These are phyloP conservation scores for Prunus padus DNA, from an alignment of 306 rosid genomes.

Conservation along the genomic window DNA sequence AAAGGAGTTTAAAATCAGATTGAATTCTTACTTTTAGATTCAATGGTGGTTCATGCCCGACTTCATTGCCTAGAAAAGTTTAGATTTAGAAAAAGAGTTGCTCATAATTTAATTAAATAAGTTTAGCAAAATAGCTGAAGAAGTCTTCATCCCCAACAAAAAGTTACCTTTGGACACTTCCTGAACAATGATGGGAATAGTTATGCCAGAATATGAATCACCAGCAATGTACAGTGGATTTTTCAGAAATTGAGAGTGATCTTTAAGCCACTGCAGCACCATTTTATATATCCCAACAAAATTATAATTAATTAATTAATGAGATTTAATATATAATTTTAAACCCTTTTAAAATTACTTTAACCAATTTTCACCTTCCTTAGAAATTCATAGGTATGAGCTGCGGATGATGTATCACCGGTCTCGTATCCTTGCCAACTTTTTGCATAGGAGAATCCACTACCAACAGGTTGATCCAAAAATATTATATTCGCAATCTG, in stretches of 20 bases:
- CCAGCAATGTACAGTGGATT: conserved; percentile 53
- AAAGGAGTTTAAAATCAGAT: not conserved
- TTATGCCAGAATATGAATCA: conserved; percentile 49
- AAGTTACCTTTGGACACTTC: conserved; percentile 41
- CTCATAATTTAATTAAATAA: too few species aligned
- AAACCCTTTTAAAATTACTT: too few species aligned
- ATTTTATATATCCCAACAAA: not conserved
- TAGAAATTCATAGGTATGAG: conserved; percentile 34
- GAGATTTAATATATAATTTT: too few species aligned
- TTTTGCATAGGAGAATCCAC: conserved; percentile 43
- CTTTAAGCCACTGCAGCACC: conserved; percentile 44
- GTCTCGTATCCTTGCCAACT: conserved; percentile 18
- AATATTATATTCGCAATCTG: conserved; percentile 40
- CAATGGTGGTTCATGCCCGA: conserved; percentile 30
- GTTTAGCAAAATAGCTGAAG: too few species aligned
- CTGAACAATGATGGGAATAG: conserved; percentile 26
- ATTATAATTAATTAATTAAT: too few species aligned
- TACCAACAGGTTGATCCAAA: conserved; percentile 47
- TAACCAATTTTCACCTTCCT: conserved; percentile 28
- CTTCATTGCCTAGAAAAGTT: conserved; percentile 27
- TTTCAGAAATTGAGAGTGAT: conserved; percentile 44
- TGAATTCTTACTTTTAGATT: conserved; percentile 42
- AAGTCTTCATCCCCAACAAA: too few species aligned
- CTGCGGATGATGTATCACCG: conserved; percentile 26
- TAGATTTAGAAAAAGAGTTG: too few species aligned